Base-by-base conservation (phyloP, 768 basidiomycete genomes). In the Kwoniella heveanensis region DNA sequence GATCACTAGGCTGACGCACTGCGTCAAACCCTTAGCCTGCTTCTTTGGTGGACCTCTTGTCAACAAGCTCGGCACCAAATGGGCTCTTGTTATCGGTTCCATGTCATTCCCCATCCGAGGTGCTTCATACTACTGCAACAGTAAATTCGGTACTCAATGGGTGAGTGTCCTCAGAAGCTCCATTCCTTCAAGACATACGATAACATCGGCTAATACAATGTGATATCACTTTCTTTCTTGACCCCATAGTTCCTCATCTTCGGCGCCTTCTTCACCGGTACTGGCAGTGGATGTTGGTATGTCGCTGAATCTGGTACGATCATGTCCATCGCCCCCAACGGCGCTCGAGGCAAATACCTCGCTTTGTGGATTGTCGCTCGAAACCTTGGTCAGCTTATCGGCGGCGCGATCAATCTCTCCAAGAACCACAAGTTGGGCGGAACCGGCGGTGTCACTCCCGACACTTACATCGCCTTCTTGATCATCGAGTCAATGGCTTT, bases 61-160 rank as follows among this genome's bases (percentile, higher is more conserved):
- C 62, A 73, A 73, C 67, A 66, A 69, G 51, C 24, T 73, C 54
- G 72, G 72, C 32, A 73, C 66, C 29, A 68, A 69, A 49, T 71
- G 65, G 65, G 59, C 72, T 19, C 67, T 65, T 46, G 49, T 69
- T 36, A 62, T 73, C 50, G 61, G 61, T 17, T 66, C 65, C 26
- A 51, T 57, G 37, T 49, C 59, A 6, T 64, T 69, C 57, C 57
- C 58, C 26, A 60, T 60, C 37, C 49, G 58, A 60, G 58, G 58
- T 52, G 58, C 58, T 37, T 60, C 58, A 19, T 60, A 60, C 24
- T 60, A 60, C 50, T 60, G 58, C 37, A 60, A 60, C 37, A 60
- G 58, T 53, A 60, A 60, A 60, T 60, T 60, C 29, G 58, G 58
- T 44, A 37, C 50, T 9, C 58, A 60, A 60, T 60, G 58, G 58